Percentiles rank a stretch among this genome's conserved stretches.
These are phyloP conservation scores for Cucurbita argyrosperma DNA, from an alignment of 306 rosid genomes.

Conservation along the genomic window DNA sequence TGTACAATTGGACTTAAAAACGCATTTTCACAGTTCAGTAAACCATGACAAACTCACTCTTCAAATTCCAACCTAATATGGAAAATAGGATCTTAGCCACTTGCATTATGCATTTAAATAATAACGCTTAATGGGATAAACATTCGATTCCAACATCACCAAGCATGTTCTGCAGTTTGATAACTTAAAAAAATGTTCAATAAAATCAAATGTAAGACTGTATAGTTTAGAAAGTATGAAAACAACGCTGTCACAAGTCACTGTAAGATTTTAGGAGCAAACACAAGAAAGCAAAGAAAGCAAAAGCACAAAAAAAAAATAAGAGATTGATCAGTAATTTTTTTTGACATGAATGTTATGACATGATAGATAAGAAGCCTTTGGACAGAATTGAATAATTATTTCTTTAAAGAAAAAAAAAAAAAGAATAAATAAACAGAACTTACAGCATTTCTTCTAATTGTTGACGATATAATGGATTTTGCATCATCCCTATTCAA, in stretches of 20 bases:
- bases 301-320: neutral
- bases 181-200: neutral
- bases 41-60: neutral
- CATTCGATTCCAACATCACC: neutral
- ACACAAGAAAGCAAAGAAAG: neutral
- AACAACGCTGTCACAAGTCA: neutral
- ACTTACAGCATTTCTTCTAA: slow-evolving; percentile 96
- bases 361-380: neutral
- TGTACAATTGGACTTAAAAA: too few relatives aligned
- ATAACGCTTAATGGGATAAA: neutral
- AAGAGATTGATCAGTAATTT: neutral
- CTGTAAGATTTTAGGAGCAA: neutral
- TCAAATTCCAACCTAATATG: neutral
- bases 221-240: neutral
- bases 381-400: neutral
- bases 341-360: neutral
- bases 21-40: neutral
- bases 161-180: neutral
- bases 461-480: slow-evolving; percentile 90
- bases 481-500: slow-evolving; percentile 82
- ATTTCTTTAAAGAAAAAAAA: neutral
- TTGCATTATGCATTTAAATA: neutral
- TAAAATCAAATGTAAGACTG: neutral
- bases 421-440: neutral
- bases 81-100: neutral